phyloP scores from a whole-genome alignment of 345 rosid species.

The Lepidium africanum region DNA sequence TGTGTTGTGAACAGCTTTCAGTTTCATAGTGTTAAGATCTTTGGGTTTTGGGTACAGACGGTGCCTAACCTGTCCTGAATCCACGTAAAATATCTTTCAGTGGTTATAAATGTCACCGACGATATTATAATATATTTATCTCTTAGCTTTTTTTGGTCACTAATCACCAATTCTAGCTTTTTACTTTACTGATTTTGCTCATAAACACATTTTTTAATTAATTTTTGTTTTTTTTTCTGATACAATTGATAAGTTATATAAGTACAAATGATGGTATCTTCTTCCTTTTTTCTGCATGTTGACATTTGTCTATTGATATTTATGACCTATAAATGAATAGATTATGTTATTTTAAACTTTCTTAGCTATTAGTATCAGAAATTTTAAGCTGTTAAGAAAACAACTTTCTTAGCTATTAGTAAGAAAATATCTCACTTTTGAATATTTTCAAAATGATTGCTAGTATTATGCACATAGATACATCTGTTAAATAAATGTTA shows the following conservation, averaged over 20 bases:
- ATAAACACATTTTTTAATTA: not conserved
- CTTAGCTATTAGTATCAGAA: too few relatives aligned
- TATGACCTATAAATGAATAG: not conserved
- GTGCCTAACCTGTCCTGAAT: slow-evolving; percentile 8
- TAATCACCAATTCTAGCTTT: not conserved
- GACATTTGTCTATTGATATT: not conserved
- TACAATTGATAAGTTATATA: not conserved
- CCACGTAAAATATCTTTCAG: slow-evolving; percentile 4
- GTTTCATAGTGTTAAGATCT: not conserved
- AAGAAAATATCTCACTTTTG: not conserved
- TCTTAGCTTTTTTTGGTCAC: not conserved
- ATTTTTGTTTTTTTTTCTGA: too few relatives aligned
- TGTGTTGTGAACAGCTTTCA: slow-evolving; percentile 3
- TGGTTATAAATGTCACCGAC: slow-evolving; percentile 15
- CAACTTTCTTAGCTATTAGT: too few relatives aligned
- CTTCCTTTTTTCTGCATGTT: not conserved
- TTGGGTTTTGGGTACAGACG: slow-evolving; percentile 8
- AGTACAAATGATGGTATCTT: not conserved
- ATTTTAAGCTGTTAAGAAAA: not conserved
- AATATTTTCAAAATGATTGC: not conserved
- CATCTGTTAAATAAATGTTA: not conserved
- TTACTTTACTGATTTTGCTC: not conserved
- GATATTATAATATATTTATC: not conserved
- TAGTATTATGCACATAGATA: not conserved
- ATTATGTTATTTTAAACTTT: not conserved